Evolutionary conservation across 306 rosid species (phyloP), one percentile per base, ranked within the genome.

Genomic region (Cyamopsis tetragonoloba): DNA sequence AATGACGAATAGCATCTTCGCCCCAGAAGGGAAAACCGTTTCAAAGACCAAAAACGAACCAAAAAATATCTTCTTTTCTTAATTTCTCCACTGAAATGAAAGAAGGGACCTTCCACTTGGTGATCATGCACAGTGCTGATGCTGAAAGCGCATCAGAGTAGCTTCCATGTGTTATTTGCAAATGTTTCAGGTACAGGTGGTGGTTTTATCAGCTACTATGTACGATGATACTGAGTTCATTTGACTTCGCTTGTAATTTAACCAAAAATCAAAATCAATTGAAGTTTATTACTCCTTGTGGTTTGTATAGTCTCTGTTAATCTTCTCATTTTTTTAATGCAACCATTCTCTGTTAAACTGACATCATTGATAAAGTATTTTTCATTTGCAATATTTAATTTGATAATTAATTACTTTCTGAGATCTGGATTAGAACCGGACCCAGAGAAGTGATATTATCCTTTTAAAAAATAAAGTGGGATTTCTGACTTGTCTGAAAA

Each of bases 161-260:
- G 32, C 14, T 41, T 70, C 62, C 74, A 74, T 26, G 68, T 50
- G 78, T 70, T 9, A 15, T 18, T 8, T 41, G 6, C 26, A 18
- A 6, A 39, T 57, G 43, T 56, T 56, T 6, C 2, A 26, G 17
- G 22, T 3, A 38, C 4, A 28, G 3, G 10, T 1, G 3, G 18
- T 37, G 64, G 0, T 15, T 65, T 66, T 66, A 63, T 65, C 71
- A 34, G 73, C 62, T 38, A 30, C 13, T 34, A 19, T 3, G 14
- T 18, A n/a, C 8, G 15, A 27, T 46, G 50, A n/a, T n/a, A n/a
- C 2, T 28, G 1, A 26, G 23, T 34, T 57, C 46, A 37, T 23
- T 55, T 75, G 81, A 71, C 81, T 66, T 75, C 30, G 11, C 62
- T 57, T 65, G 35, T 8, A 28, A 68, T 53, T 43, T 23, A 68